A percentile compares a stretch with the other conserved stretches of the same genome.
Evolutionary conservation across 2,329 filamentous ascomycete species (phyloP).

Genomic region (Coniochaeta sp.): DNA sequence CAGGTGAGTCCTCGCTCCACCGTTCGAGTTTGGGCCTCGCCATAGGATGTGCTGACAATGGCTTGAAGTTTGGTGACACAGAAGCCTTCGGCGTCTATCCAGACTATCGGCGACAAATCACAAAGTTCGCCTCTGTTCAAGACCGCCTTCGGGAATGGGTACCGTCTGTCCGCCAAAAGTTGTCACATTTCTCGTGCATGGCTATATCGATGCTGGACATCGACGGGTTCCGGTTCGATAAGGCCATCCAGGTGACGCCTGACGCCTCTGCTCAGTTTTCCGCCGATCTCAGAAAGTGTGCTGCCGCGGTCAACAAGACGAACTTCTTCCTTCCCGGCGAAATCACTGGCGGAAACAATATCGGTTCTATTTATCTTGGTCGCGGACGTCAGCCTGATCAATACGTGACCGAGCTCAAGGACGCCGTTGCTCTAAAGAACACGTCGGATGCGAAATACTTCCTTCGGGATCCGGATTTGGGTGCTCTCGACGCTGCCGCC

Average conservation of each 20-base stretch:
- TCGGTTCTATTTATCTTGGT: conserved; percentile 53
- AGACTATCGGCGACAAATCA: conserved; percentile 54
- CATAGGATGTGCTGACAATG: background rate
- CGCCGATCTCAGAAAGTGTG: conserved; percentile 46
- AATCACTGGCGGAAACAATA: conserved; percentile 53
- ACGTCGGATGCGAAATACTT: conserved; percentile 22
- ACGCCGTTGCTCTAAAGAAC: conserved; percentile 10
- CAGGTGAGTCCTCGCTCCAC: conserved; percentile 20
- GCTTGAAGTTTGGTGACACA: conserved; percentile 43
- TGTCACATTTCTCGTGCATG: conserved; percentile 55
- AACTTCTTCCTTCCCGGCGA: conserved; percentile 60
- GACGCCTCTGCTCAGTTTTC: conserved; percentile 53
- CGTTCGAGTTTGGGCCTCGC: conserved; percentile 44
- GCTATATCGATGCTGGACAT: conserved; percentile 53
- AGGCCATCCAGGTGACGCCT: conserved; percentile 51
- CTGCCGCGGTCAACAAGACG: conserved; percentile 43
- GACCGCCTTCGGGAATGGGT: conserved; percentile 58
- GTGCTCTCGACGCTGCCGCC: conserved; percentile 35
- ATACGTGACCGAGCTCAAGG: conserved; percentile 8
- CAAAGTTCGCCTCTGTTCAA: conserved; percentile 59
- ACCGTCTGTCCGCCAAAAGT: conserved; percentile 45
- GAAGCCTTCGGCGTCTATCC: conserved; percentile 56
- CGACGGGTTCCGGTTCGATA: conserved; percentile 59
- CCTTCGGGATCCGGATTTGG: conserved; percentile 47
- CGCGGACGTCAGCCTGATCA: conserved; percentile 40